Evolutionary conservation across 768 basidiomycete species (phyloP).

Genomic region (Tephrocybe sp.): DNA sequence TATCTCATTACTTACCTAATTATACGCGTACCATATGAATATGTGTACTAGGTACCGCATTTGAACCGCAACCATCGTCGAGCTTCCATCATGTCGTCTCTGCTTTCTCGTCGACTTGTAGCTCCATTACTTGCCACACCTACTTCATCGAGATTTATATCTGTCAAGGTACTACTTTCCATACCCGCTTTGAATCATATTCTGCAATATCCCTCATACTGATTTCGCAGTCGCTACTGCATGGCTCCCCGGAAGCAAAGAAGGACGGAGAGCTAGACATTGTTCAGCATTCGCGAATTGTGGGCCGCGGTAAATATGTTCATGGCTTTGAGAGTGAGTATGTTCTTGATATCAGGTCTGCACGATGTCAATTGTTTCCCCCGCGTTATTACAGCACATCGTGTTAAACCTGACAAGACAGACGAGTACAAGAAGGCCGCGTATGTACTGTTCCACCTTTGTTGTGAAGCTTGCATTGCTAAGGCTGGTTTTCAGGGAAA

Average conservation of each 20-base stretch:
- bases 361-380: neutral
- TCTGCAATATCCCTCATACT: conserved; percentile 22
- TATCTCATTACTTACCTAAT: too few species aligned
- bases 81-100: conserved; percentile 28
- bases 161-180: conserved; percentile 55
- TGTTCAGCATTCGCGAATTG: conserved; percentile 82
- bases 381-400: conserved; percentile 60
- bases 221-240: conserved; percentile 70
- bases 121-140: conserved; percentile 23
- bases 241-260: conserved; percentile 93
- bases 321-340: conserved; percentile 84
- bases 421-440: conserved; percentile 89
- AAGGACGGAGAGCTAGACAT: conserved; percentile 74
- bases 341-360: conserved; percentile 4
- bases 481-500: conserved; percentile 66
- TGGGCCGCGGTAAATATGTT: conserved; percentile 93
- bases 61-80: conserved; percentile 5
- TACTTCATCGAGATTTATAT: conserved; percentile 48
- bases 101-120: conserved; percentile 28
- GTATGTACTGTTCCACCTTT: conserved; percentile 46
- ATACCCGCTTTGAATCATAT: conserved; percentile 10
- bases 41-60: neutral
- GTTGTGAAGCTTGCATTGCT: too few species aligned
- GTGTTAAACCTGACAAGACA: conserved; percentile 76
- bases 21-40: neutral